phyloP scores from a whole-genome alignment of 2,329 filamentous ascomycete species.

The Ceratocystis alfenasii region DNA sequence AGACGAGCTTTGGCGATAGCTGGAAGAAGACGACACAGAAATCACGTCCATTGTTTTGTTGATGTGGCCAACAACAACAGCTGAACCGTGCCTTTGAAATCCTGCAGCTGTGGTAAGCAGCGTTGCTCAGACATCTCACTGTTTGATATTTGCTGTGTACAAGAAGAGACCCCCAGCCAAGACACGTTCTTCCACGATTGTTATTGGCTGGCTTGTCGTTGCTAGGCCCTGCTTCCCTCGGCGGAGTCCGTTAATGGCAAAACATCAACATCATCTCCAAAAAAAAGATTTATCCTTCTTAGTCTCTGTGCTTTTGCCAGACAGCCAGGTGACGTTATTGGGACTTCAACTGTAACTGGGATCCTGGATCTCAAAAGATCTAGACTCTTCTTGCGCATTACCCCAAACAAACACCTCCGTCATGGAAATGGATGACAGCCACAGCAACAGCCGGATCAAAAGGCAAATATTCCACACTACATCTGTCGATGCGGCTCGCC shows the following conservation, averaged over 20 bases:
- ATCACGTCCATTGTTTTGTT: background rate
- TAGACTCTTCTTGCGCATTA: too few relatives aligned
- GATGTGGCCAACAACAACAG: background rate
- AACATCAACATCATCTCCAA: background rate
- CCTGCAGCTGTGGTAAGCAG: background rate
- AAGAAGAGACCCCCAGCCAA: too few relatives aligned
- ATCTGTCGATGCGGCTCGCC: constrained; percentile 17
- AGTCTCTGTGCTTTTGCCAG: background rate
- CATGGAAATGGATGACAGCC: background rate
- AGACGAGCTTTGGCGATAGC: background rate
- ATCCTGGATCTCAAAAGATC: background rate
- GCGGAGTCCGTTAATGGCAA: background rate
- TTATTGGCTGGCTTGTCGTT: constrained; percentile 4
- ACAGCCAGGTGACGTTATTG: background rate
- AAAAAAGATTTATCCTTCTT: too few relatives aligned
- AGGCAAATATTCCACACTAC: constrained; percentile 20
- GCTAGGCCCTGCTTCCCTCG: constrained; percentile 6
- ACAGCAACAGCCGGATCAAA: background rate
- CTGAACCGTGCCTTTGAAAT: background rate
- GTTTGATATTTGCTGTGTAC: background rate
- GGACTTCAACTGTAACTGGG: background rate
- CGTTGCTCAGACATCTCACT: background rate
- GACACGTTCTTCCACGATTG: background rate
- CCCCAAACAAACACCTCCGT: too few relatives aligned
- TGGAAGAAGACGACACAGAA: background rate